Base-by-base conservation (phyloP, 2,329 filamentous ascomycete genomes). In the Aspergillus tubingensis region DNA sequence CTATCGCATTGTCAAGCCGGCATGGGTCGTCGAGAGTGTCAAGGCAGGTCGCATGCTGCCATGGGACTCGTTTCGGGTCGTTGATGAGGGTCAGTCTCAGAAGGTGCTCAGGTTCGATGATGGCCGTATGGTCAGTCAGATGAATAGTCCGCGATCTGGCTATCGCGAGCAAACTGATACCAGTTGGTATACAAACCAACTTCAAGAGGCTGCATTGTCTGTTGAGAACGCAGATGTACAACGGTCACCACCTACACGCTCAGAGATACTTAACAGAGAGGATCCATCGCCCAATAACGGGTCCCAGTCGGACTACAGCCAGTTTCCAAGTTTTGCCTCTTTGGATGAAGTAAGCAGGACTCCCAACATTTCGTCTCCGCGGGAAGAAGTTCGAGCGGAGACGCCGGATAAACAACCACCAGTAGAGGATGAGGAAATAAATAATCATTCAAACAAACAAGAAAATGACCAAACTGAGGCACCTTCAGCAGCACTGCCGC, bases 21-120 rank as follows among this genome's bases (percentile, higher is more conserved):
- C 91, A 19, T 99, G 95, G 95, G 86, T 99, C 3, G 88, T 92
- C 13, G 94, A 99, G 68, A 97, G 93, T 62, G 86, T 98, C 49
- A 82, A 86, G 59, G 91, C 91, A 6, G 92, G 92, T 5, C 90
- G 86, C 69, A 77, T 97, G 48, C 80, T 98, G 27, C 89, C 94
- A 0, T 99, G 96, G 95, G 83, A 90, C 62, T 82, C 87, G 11
- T 99, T 95, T 72, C 86, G 91, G 30, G 87, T 97, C 0, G 80
- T 97, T 3, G 91, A 95, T 65, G 91, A 96, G 74, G 92, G 92
- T 0, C 86, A 88, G 0, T 86, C 87, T 8, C 95, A 99, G 76
- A 92, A 91, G 68, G 83, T 93, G 1, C 80, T 99, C 15, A 83
- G 81, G 3, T 88, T 89, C 65, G 81, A 80, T 15, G 81, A 83